These are phyloP conservation scores for Rhodotorula paludigena DNA, from an alignment of 768 basidiomycete genomes.

Conservation along the genomic window DNA sequence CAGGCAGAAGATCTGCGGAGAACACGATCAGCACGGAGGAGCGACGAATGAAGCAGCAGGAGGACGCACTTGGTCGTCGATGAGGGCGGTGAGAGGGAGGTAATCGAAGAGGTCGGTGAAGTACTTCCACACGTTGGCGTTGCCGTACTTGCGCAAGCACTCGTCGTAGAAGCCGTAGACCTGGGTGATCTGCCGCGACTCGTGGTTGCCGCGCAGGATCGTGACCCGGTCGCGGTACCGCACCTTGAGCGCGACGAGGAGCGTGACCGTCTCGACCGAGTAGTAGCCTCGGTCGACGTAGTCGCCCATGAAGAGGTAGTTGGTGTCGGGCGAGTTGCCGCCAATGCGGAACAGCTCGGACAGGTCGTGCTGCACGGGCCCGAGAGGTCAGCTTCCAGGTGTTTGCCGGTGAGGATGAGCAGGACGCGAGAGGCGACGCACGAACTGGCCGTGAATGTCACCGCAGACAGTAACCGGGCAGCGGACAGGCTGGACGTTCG, in stretches of 20 bases:
- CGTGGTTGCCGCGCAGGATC: slow-evolving; percentile 96
- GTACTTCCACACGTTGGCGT: slow-evolving; percentile 98
- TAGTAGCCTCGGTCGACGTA: slow-evolving; percentile 99
- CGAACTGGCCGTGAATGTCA: slow-evolving; percentile 99
- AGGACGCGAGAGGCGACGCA: slow-evolving; percentile 63
- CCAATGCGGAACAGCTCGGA: slow-evolving; percentile 98
- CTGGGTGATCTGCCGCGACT: slow-evolving; percentile 98
- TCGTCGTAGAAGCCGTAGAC: slow-evolving; percentile 99
- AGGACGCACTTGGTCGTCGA: slow-evolving; percentile 93
- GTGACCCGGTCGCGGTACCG: slow-evolving; percentile 98
- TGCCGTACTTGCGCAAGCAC: slow-evolving; percentile 98
- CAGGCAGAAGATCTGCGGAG: slow-evolving; percentile 85
- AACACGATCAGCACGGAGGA: slow-evolving; percentile 1
- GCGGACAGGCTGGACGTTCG: slow-evolving; percentile 95
- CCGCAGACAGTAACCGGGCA: slow-evolving; percentile 99
- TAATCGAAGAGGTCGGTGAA: slow-evolving; percentile 99
- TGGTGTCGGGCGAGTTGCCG: slow-evolving; percentile 97
- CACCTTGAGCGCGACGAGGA: slow-evolving; percentile 93
- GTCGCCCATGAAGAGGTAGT: slow-evolving; percentile 99
- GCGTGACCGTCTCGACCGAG: slow-evolving; percentile 96
- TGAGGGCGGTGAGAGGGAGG: slow-evolving; percentile 91
- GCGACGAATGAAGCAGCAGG: not conserved
- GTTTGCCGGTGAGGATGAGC: not conserved
- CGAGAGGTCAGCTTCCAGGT: not conserved
- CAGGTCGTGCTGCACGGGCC: slow-evolving; percentile 76